Conservation (phyloP, 2,329 filamentous ascomycete genomes). For the Talaromyces sp. region DNA sequence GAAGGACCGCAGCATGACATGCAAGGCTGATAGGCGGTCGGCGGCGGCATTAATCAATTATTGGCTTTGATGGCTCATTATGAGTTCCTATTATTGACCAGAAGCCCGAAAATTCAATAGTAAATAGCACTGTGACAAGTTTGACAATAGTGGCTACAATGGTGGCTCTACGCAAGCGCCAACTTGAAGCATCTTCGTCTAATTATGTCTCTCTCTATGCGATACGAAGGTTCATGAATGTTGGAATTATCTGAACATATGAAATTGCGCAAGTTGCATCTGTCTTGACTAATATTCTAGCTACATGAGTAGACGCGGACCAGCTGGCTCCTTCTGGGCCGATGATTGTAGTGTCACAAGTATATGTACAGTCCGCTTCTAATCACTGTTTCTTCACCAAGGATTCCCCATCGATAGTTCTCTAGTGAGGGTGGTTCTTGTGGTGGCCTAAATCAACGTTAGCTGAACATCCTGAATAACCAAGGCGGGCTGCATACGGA, state of each 20-base stretch:
- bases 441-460: constrained; percentile 69
- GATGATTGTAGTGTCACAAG: constrained; percentile 26
- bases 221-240: neutral
- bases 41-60: constrained; percentile 7
- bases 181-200: neutral
- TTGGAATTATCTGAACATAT: constrained; percentile 5
- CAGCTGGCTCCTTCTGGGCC: constrained; percentile 18
- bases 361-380: constrained; percentile 39
- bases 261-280: constrained; percentile 10
- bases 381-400: constrained; percentile 13
- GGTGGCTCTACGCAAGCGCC: too few species aligned
- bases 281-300: constrained; percentile 3
- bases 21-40: constrained; percentile 15
- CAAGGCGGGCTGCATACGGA: constrained; percentile 63
- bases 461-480: neutral
- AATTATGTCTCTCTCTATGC: neutral
- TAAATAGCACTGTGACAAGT: neutral
- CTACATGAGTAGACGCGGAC: constrained; percentile 5
- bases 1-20: constrained; percentile 1
- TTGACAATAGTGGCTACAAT: neutral
- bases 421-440: constrained; percentile 99
- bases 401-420: constrained; percentile 13
- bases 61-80: neutral
- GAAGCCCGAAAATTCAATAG: neutral
- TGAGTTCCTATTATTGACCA: neutral